Evolutionary conservation across 1,284 basidiomycete genomes (phyloP).

Genomic region (Moniliophthora roreri): DNA sequence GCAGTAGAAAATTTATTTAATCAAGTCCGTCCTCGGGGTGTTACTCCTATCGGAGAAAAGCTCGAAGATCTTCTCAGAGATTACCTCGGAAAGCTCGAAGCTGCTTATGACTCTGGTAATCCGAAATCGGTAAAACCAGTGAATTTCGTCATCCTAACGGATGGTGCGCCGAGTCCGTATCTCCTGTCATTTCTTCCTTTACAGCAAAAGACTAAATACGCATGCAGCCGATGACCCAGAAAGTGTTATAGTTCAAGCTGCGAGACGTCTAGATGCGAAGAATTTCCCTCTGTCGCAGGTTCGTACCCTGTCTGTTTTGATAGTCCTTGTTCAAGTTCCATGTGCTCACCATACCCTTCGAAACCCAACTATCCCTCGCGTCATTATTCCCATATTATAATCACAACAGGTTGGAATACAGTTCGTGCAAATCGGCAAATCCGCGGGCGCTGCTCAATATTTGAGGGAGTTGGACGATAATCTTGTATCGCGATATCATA

Average conservation of each 20-base stretch:
- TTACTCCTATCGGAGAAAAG: slow-evolving; percentile 43
- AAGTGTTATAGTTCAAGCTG: slow-evolving; percentile 46
- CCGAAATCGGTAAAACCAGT: slow-evolving; percentile 36
- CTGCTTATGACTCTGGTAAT: slow-evolving; percentile 30
- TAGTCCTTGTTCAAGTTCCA: no score
- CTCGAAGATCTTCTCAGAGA: slow-evolving; percentile 36
- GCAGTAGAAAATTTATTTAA: slow-evolving; percentile 32
- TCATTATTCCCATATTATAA: no score
- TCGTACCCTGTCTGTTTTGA: not conserved
- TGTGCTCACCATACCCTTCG: not conserved
- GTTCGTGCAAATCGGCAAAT: slow-evolving; percentile 14
- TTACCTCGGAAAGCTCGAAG: slow-evolving; percentile 38
- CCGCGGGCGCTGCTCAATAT: slow-evolving; percentile 4
- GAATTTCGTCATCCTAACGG: slow-evolving; percentile 53
- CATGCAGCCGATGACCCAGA: slow-evolving; percentile 49
- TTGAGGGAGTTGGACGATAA: slow-evolving; percentile 9
- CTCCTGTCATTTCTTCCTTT: not conserved
- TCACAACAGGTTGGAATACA: slow-evolving; percentile 9
- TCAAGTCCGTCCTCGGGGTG: slow-evolving; percentile 34
- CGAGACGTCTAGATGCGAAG: slow-evolving; percentile 45
- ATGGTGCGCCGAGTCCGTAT: slow-evolving; percentile 44
- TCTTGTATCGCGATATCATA: slow-evolving; percentile 2
- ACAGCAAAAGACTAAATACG: not conserved
- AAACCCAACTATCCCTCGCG: not conserved
- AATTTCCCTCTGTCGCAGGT: slow-evolving; percentile 57